Evolutionary conservation across 1,284 basidiomycete genomes (phyloP).

Genomic region (Wallemia hederae): DNA sequence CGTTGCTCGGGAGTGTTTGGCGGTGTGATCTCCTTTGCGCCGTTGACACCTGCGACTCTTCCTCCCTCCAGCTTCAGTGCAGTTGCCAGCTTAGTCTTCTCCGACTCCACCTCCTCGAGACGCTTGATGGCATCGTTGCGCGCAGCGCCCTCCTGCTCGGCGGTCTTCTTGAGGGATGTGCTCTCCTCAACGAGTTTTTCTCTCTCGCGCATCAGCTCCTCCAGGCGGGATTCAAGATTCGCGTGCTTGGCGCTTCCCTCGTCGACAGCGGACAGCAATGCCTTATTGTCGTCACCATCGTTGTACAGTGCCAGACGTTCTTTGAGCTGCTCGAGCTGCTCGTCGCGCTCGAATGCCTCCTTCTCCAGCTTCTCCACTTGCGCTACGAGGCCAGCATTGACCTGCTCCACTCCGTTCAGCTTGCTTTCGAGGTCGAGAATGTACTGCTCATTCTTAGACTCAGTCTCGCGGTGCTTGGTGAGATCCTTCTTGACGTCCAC

Average conservation of each 20-base stretch:
- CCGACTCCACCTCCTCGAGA: slow-evolving; percentile 27
- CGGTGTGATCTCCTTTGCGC: slow-evolving; percentile 3
- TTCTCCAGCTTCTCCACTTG: slow-evolving; percentile 47
- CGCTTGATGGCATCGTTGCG: slow-evolving; percentile 18
- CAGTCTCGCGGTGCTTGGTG: slow-evolving; percentile 39
- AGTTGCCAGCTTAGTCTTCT: slow-evolving; percentile 22
- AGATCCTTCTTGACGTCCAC: slow-evolving; percentile 60
- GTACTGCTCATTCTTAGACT: slow-evolving; percentile 41
- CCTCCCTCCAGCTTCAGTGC: background rate
- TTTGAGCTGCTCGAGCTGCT: slow-evolving; percentile 41
- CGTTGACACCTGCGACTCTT: background rate
- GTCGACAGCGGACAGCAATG: background rate
- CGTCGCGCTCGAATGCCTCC: slow-evolving; percentile 46
- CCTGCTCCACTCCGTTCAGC: slow-evolving; percentile 47
- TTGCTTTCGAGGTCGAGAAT: slow-evolving; percentile 68
- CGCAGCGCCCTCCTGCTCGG: slow-evolving; percentile 4
- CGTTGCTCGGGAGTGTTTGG: slow-evolving; percentile 5
- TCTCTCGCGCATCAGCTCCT: slow-evolving; percentile 38
- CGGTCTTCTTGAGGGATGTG: slow-evolving; percentile 22
- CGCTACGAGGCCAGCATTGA: slow-evolving; percentile 31
- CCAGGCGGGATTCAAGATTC: slow-evolving; percentile 20
- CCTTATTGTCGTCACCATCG: background rate
- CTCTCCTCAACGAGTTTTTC: slow-evolving; percentile 34
- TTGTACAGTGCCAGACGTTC: slow-evolving; percentile 12
- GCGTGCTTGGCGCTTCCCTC: background rate